These are phyloP conservation scores for Mimosa bimucronata DNA, from an alignment of 306 rosid genomes.

Conservation along the genomic window DNA sequence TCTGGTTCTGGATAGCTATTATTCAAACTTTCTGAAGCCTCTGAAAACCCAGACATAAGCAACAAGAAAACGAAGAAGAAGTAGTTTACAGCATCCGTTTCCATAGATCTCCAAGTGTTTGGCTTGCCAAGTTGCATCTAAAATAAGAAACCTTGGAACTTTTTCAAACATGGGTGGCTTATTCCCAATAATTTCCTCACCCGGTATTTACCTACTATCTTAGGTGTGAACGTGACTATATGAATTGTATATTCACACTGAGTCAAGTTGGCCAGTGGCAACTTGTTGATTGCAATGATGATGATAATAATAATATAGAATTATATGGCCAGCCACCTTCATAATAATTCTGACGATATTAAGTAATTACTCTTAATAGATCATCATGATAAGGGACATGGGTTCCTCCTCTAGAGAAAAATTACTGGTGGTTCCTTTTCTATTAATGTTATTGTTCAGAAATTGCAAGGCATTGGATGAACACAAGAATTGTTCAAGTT, in stretches of 20 bases:
- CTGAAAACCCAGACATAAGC: background rate
- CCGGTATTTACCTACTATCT: background rate
- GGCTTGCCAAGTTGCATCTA: background rate
- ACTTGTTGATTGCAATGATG: background rate
- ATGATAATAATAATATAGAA: background rate
- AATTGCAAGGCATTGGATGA: background rate
- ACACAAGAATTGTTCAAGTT: background rate
- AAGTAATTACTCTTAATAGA: background rate
- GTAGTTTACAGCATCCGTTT: background rate
- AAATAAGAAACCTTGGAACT: background rate
- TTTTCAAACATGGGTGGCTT: background rate
- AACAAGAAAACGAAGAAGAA: background rate
- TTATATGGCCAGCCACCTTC: background rate
- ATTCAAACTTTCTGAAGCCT: conserved; percentile 6
- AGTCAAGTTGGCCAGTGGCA: background rate
- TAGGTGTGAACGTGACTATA: background rate
- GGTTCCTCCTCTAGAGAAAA: background rate
- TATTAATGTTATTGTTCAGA: background rate
- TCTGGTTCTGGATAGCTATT: conserved; percentile 8
- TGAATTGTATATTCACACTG: background rate
- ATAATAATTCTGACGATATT: background rate
- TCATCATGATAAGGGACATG: background rate
- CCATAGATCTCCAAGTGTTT: background rate
- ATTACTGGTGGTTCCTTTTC: background rate
- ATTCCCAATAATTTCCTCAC: background rate